Conservation (phyloP, 208 protist genomes). For the Leptomonas pyrrhocoris region DNA sequence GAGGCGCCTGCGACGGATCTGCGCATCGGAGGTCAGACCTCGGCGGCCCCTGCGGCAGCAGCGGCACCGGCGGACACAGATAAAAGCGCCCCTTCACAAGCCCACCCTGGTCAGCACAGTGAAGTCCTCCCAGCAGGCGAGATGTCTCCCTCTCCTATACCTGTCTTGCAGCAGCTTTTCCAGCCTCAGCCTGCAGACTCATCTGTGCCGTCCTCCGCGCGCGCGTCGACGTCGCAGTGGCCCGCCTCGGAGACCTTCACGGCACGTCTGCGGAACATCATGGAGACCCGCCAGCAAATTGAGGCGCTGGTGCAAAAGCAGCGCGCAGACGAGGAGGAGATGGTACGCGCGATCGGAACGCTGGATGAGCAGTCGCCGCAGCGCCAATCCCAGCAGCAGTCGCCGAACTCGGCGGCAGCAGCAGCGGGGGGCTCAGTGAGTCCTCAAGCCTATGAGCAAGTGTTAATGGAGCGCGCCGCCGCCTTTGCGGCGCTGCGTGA, state of each 20-base stretch:
- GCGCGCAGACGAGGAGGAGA: constrained; percentile 33
- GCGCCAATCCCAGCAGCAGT: constrained; percentile 1
- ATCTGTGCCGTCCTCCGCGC: constrained; percentile 13
- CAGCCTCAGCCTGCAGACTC: constrained; percentile 5
- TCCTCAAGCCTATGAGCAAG: constrained; percentile 20
- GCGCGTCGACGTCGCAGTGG: constrained; percentile 13
- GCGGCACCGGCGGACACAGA: neutral
- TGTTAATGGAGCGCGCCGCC: constrained; percentile 50
- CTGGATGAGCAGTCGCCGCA: constrained; percentile 22
- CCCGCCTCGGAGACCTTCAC: constrained; percentile 26
- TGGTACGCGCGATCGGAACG: constrained; percentile 13
- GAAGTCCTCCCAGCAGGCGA: neutral
- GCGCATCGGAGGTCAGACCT: neutral
- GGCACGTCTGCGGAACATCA: constrained; percentile 28
- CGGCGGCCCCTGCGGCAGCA: neutral
- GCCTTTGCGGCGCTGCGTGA: constrained; percentile 44
- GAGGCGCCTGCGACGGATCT: constrained; percentile 11
- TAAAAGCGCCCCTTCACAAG: neutral
- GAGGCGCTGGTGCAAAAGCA: constrained; percentile 30
- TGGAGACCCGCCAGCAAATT: constrained; percentile 35
- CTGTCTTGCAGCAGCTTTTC: constrained; percentile 3
- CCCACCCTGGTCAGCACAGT: neutral
- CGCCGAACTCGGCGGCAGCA: neutral
- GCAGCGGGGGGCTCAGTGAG: neutral
- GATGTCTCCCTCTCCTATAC: constrained; percentile 8